Conservation (phyloP, 805 yeast species). For the Candida rishiriensis region DNA sequence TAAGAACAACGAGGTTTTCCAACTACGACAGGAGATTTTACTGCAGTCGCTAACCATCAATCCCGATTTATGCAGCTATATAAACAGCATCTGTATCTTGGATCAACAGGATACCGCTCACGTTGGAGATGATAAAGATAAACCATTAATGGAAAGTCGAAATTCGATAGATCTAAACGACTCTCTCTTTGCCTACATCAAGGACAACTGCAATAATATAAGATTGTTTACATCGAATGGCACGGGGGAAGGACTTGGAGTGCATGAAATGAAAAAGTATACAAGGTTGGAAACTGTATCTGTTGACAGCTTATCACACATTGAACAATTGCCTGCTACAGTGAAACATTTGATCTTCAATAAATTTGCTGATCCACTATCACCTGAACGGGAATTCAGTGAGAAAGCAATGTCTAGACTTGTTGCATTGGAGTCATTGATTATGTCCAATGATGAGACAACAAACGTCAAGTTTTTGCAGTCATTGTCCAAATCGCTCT, state of each 20-base stretch:
- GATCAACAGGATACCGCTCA: slow-evolving; percentile 18
- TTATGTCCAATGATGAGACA: slow-evolving; percentile 13
- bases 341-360: slow-evolving; percentile 16
- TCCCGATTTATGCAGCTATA: slow-evolving; percentile 27
- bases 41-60: slow-evolving; percentile 34
- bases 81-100: slow-evolving; percentile 34
- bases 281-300: slow-evolving; percentile 7
- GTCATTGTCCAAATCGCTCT: slow-evolving; percentile 17
- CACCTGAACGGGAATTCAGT: slow-evolving; percentile 1
- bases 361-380: slow-evolving; percentile 4
- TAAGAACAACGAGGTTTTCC: slow-evolving; percentile 34
- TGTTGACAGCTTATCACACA: slow-evolving; percentile 16
- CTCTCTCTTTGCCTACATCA: slow-evolving; percentile 21
- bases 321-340: slow-evolving; percentile 16
- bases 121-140: slow-evolving; percentile 13
- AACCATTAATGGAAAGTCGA: not conserved
- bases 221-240: slow-evolving; percentile 11
- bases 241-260: slow-evolving; percentile 1
- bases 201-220: slow-evolving; percentile 9
- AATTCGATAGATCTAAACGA: slow-evolving; percentile 13
- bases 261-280: slow-evolving; percentile 4
- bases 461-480: slow-evolving; percentile 33
- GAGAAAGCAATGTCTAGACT: slow-evolving; percentile 1
- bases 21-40: slow-evolving; percentile 38
- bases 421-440: slow-evolving; percentile 6